Base-by-base conservation (phyloP, 1,139 yeast genomes). In the Hansenula sp. region DNA sequence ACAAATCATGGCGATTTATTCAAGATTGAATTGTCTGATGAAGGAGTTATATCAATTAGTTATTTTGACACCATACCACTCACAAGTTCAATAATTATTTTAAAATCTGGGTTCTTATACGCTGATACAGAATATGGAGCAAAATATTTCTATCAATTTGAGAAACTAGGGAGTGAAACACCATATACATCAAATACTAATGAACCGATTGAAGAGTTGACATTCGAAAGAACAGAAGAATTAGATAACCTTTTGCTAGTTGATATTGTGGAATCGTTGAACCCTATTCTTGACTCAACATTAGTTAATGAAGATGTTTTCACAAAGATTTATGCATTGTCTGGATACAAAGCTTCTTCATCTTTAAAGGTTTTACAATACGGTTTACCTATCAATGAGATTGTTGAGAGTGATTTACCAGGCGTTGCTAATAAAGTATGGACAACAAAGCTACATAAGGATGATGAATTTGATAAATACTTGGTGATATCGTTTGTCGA, bases 41-140 rank as follows among this genome's bases (percentile, higher is more conserved):
- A 64, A 31, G 75, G 69, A 32, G 55, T 53, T 1, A 68, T 75
- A 22, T 55, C 64, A 17, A 65, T 86, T n/a, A 65, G 71, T 13
- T 88, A 83, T 55, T 90, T 89, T 61, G 97, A 88, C 57, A 75
- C 94, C 0, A 71, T 87, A 20, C 83, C 89, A 1, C 60, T 72
- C 1, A 71, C 84, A 22, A 66, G 69, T 13, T 61, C 72, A 12
- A 53, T 90, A 14, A 68, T 73, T 38, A 77, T 90, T 37, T 71
- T 89, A 47, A 83, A 76, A 48, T 74, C 84, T 16, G 98, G 97
- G 0, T 84, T 79, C 51, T 55, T 92, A 34, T 85, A 77, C 57
- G 84, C 84, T 1, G 81, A 83, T 47, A 66, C 78, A 10, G 80
- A 82, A 44, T 63, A 68, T 44, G 79, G 83, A 22, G 79, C 82